These are phyloP conservation scores for Aspergillus proliferans DNA, from an alignment of 2,329 filamentous ascomycete species.

Conservation along the genomic window DNA sequence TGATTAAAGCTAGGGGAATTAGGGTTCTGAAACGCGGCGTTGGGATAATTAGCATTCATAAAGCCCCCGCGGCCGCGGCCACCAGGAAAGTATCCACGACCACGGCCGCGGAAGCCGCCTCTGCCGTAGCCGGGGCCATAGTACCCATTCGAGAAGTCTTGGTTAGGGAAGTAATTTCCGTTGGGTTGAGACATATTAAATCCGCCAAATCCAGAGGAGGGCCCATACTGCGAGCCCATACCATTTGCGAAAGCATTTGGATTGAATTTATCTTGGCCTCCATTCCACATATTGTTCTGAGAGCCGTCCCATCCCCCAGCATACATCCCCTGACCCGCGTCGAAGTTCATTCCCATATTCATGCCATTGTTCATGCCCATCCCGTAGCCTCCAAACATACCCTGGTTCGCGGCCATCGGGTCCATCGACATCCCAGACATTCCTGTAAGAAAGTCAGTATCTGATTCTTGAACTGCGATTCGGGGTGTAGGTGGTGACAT, in stretches of 20 bases:
- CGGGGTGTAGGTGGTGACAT: conserved; percentile 34
- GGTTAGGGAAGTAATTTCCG: conserved; percentile 68
- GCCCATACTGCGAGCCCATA: conserved; percentile 77
- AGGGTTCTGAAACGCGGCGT: conserved; percentile 28
- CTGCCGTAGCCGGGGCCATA: conserved; percentile 64
- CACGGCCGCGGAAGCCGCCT: conserved; percentile 55
- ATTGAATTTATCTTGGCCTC: conserved; percentile 84
- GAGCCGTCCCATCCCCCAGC: conserved; percentile 69
- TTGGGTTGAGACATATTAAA: conserved; percentile 68
- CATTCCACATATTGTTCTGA: conserved; percentile 68
- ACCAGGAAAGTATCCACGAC: conserved; percentile 52
- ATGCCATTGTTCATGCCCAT: conserved; percentile 74
- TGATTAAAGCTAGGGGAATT: conserved; percentile 23
- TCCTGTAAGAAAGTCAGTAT: conserved; percentile 43
- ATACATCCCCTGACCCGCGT: conserved; percentile 57
- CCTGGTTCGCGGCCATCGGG: conserved; percentile 44
- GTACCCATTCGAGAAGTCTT: conserved; percentile 70
- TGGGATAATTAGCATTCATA: conserved; percentile 30
- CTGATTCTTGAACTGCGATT: not conserved
- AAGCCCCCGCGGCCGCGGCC: conserved; percentile 32
- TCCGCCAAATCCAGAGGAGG: conserved; percentile 64
- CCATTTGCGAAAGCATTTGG: conserved; percentile 67
- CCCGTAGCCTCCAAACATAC: conserved; percentile 45
- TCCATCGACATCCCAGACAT: conserved; percentile 83
- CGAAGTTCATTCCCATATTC: conserved; percentile 64